Evolutionary conservation across 1,139 yeast genomes (phyloP), one percentile per base, ranked within the genome.

Genomic region (Suhomyces taliae): DNA sequence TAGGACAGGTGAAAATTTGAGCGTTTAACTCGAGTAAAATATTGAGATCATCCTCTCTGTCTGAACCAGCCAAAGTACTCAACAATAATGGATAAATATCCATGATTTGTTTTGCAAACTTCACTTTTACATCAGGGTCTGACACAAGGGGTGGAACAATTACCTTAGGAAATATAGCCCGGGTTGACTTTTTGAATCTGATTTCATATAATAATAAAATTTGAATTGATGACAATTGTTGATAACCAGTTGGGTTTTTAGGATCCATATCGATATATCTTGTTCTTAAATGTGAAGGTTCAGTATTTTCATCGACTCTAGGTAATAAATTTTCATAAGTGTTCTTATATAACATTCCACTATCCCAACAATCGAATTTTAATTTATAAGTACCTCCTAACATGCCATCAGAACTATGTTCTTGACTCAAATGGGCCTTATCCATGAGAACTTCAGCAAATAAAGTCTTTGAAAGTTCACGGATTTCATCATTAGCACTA

Each of bases 1-100:
- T 75, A 1, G 88, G 88, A 54, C 88, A 82, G 0, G 87, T 82
- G 60, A 83, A 82, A 14, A 85, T 65, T 56, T 87, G 95, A 3
- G 81, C 72, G 8, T 84, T 68, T 36, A 84, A 74, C 41, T 84
- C 84, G 33, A 70, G 63, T 41, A 84, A 53, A 5, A 81, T 67
- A 39, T 81, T 80, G 36, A 83, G 63, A 50, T 77, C 80, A 51
- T 86, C 87, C 60, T 87, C 93, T 48, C 91, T 70, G 58, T 87
- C 95, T 29, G 76, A 62, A 15, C 65, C 60, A 5, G 82, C 79
- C 49, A 75, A 66, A 6, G 76, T 70, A 2, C 70, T 67, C 11
- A 82, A 65, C 44, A 83, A 62, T 12, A 74, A 71, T 5, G 88
- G 87, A 53, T 82, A 82, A 0, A 85, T 70, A 37, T 76, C 74